Evolutionary conservation across 1,284 basidiomycete genomes (phyloP).

Genomic region (Cronartium ribicola): DNA sequence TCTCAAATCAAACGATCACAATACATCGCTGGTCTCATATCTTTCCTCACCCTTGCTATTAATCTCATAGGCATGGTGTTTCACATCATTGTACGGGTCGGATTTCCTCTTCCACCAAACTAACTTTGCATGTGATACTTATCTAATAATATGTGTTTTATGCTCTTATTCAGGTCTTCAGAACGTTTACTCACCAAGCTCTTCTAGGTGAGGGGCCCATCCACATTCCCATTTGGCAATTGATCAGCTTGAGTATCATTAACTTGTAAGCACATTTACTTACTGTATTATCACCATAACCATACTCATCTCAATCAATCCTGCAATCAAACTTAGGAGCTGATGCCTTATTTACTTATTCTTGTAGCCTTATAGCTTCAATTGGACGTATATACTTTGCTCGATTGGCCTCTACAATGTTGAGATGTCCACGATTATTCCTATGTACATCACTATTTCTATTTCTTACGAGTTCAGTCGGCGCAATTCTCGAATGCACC

Average conservation of each 20-base stretch:
- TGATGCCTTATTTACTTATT: neutral
- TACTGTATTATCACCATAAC: neutral
- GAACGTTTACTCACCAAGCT: conserved; percentile 23
- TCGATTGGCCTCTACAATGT: conserved; percentile 37
- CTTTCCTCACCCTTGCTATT: neutral
- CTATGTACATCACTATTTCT: conserved; percentile 23
- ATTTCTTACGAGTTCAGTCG: conserved; percentile 2
- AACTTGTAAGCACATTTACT: conserved; percentile 18
- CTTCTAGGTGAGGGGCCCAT: conserved; percentile 16
- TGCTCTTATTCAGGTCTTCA: conserved; percentile 19
- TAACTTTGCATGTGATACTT: neutral
- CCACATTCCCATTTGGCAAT: conserved; percentile 22
- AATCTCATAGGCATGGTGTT: conserved; percentile 21
- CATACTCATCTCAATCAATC: neutral
- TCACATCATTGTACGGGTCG: conserved; percentile 17
- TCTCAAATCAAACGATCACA: conserved; percentile 7
- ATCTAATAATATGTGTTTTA: neutral
- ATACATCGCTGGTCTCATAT: conserved; percentile 12
- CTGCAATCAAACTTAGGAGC: neutral
- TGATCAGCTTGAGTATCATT: conserved; percentile 13
- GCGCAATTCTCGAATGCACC: conserved; percentile 16
- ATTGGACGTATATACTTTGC: conserved; percentile 32
- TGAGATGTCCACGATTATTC: conserved; percentile 22
- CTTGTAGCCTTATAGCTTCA: conserved; percentile 18
- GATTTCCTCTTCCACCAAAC: neutral